These are phyloP conservation scores for Corchorus olitorius DNA, from an alignment of 345 rosid genomes.

Conservation along the genomic window DNA sequence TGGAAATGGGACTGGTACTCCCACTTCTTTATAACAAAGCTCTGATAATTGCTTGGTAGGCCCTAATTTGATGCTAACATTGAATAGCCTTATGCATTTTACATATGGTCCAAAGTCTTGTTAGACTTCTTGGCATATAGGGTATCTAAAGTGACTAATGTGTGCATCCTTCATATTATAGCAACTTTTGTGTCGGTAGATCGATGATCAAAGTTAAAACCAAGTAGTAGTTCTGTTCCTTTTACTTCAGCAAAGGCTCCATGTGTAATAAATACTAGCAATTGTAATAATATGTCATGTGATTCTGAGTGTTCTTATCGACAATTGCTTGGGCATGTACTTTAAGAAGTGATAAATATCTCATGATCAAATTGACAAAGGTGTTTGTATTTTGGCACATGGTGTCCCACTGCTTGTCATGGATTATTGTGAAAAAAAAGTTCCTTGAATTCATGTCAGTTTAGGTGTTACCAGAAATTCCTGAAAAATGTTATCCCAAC, in stretches of 20 bases:
- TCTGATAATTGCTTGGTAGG: conserved; percentile 46
- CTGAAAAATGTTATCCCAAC: background rate
- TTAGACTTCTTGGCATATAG: conserved; percentile 2
- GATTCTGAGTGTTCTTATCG: background rate
- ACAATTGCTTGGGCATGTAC: background rate
- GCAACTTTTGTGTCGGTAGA: conserved; percentile 16
- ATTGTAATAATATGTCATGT: background rate
- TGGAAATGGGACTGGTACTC: background rate
- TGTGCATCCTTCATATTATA: background rate
- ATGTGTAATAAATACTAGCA: background rate
- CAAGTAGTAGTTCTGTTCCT: background rate
- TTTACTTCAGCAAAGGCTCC: background rate
- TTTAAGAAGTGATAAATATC: background rate
- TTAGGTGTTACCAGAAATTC: background rate
- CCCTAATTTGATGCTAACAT: conserved; percentile 14
- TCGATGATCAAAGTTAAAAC: background rate
- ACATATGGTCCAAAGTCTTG: background rate
- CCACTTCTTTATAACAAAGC: conserved; percentile 35
- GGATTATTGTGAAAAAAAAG: background rate
- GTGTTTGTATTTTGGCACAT: background rate
- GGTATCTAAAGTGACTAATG: background rate
- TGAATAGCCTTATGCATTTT: background rate
- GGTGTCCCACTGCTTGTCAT: background rate
- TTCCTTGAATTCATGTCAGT: background rate
- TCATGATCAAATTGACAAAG: background rate